phyloP scores from a whole-genome alignment of 345 rosid species.

The Gossypium arboreum region DNA sequence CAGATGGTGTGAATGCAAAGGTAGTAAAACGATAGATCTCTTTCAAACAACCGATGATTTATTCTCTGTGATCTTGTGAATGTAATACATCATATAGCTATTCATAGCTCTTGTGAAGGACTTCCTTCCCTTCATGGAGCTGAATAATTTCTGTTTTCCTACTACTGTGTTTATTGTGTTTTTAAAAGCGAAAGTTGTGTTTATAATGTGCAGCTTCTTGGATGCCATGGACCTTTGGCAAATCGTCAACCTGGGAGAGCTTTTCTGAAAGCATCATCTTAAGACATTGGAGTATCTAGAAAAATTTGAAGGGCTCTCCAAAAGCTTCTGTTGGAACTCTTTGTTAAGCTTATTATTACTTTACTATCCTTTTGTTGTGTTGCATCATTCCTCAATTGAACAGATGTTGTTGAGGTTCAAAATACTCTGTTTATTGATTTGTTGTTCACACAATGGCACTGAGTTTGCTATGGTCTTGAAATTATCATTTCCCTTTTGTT shows the following conservation, averaged over 20 bases:
- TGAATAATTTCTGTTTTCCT: neutral
- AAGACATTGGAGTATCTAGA: neutral
- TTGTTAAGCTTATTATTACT: neutral
- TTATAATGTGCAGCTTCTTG: slow-evolving; percentile 29
- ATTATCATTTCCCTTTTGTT: neutral
- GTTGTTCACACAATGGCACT: neutral
- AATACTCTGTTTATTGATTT: neutral
- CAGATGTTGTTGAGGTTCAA: neutral
- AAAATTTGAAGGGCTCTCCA: neutral
- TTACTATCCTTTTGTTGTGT: neutral
- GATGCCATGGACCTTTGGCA: slow-evolving; percentile 39
- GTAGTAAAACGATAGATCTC: slow-evolving; percentile 12
- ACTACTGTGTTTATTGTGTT: neutral
- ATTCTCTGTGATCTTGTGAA: neutral
- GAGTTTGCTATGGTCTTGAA: neutral
- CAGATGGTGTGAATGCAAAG: slow-evolving; percentile 61
- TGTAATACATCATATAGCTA: neutral
- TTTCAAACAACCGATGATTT: neutral
- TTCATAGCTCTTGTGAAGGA: neutral
- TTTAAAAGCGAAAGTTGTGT: neutral
- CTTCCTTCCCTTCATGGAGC: neutral
- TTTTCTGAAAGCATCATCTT: slow-evolving; percentile 24
- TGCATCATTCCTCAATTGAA: neutral
- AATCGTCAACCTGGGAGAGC: slow-evolving; percentile 45
- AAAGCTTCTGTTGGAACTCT: neutral